These are phyloP conservation scores for Cryptococcus sp. DNA, from an alignment of 1,284 basidiomycete genomes.

Conservation along the genomic window DNA sequence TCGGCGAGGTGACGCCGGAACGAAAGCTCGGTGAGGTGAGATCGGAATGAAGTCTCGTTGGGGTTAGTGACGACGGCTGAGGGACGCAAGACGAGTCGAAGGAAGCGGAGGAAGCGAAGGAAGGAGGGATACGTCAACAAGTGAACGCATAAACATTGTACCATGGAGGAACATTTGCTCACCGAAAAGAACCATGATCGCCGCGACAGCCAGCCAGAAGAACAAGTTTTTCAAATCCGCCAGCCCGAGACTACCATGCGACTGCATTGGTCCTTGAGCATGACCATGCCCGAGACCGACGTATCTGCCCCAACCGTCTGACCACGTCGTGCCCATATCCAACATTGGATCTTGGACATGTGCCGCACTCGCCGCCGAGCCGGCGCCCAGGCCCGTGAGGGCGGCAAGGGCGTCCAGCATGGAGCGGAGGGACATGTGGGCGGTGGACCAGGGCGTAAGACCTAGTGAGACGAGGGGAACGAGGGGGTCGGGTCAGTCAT, in stretches of 20 bases:
- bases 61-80: slow-evolving; percentile 92
- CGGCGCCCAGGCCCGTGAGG: slow-evolving; percentile 7
- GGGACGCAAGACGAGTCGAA: neutral
- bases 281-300: slow-evolving; percentile 8
- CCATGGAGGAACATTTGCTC: slow-evolving; percentile 20
- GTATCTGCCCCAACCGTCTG: slow-evolving; percentile 12
- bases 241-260: slow-evolving; percentile 7
- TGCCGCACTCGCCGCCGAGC: slow-evolving; percentile 2
- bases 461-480: neutral
- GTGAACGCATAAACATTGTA: no score
- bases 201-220: slow-evolving; percentile 39
- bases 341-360: slow-evolving; percentile 3
- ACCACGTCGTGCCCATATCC: slow-evolving; percentile 15
- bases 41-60: slow-evolving; percentile 83
- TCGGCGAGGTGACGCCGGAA: slow-evolving; percentile 90
- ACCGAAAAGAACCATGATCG: slow-evolving; percentile 40
- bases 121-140: no score
- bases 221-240: slow-evolving; percentile 35
- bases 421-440: slow-evolving; percentile 25
- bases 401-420: slow-evolving; percentile 18
- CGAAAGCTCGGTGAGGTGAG: slow-evolving; percentile 91
- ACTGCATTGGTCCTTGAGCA: neutral
- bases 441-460: neutral
- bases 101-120: no score
- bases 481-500: neutral